Evolutionary conservation across 352 stramenopile species (phyloP).

Genomic region (Albugo candida): DNA sequence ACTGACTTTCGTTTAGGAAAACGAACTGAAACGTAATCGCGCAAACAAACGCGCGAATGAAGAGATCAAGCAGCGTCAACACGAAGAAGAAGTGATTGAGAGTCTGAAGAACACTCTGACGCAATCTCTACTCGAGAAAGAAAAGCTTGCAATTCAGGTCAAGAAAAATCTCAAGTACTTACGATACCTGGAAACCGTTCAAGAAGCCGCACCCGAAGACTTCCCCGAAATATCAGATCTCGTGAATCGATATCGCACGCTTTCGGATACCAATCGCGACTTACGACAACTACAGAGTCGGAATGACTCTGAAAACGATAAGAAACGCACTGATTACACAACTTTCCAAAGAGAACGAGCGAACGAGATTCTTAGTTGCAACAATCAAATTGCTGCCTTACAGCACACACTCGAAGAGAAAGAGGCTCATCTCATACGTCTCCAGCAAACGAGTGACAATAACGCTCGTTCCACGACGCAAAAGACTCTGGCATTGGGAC

Average conservation of each 20-base stretch:
- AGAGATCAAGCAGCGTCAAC: slow-evolving; percentile 80
- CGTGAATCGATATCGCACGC: slow-evolving; percentile 81
- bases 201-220: slow-evolving; percentile 79
- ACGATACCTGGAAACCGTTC: slow-evolving; percentile 74
- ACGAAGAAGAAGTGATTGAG: slow-evolving; percentile 77
- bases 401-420: slow-evolving; percentile 59
- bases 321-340: slow-evolving; percentile 57
- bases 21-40: slow-evolving; percentile 86
- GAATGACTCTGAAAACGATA: slow-evolving; percentile 77
- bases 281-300: slow-evolving; percentile 44
- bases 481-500: slow-evolving; percentile 79
- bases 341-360: slow-evolving; percentile 77
- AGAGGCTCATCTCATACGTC: slow-evolving; percentile 38
- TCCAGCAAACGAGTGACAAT: slow-evolving; percentile 80
- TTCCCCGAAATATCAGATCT: slow-evolving; percentile 85
- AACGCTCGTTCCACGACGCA: slow-evolving; percentile 75
- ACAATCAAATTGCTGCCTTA: slow-evolving; percentile 79
- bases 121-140: slow-evolving; percentile 37
- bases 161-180: slow-evolving; percentile 77
- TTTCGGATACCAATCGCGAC: slow-evolving; percentile 81
- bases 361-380: slow-evolving; percentile 86
- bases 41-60: slow-evolving; percentile 82
- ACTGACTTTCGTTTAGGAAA: slow-evolving; percentile 55
- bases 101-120: slow-evolving; percentile 55
- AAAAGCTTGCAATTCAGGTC: slow-evolving; percentile 39